Evolutionary conservation across 228 moss, liverwort and hornwort genomes (phyloP).

Genomic region (Sphagnum magellanicum): DNA sequence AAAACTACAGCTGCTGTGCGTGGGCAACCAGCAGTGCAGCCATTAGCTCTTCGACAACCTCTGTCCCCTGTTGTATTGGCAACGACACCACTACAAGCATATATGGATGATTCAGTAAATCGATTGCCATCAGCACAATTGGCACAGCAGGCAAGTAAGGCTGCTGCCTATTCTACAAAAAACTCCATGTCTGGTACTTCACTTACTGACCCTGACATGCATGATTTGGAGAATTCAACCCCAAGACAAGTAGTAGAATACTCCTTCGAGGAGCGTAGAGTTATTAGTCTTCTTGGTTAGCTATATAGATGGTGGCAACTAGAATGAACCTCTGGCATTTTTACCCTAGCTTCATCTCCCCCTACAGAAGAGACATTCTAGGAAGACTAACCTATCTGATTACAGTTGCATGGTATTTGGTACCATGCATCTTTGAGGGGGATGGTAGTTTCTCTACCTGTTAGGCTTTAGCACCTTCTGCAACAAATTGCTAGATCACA

Average conservation of each 20-base stretch:
- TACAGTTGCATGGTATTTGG: too few relatives aligned
- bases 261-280: neutral
- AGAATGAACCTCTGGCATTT: too few relatives aligned
- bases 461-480: too few relatives aligned
- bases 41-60: slow-evolving; percentile 8
- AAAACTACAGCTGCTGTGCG: slow-evolving; percentile 1
- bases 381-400: too few relatives aligned
- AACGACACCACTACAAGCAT: slow-evolving; percentile 22
- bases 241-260: neutral
- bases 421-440: too few relatives aligned
- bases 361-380: too few relatives aligned
- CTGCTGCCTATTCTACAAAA: neutral
- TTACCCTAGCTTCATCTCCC: too few relatives aligned
- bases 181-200: neutral
- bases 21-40: slow-evolving; percentile 5
- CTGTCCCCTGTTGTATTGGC: slow-evolving; percentile 13
- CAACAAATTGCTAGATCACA: too few relatives aligned
- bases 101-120: slow-evolving; percentile 18
- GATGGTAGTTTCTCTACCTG: too few relatives aligned
- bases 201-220: neutral
- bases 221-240: neutral
- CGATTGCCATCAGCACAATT: neutral
- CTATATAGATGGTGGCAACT: too few relatives aligned
- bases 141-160: neutral
- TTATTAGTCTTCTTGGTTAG: neutral